Evolutionary conservation across 1,284 basidiomycete species (phyloP).

Genomic region (Phylloporus sp.): DNA sequence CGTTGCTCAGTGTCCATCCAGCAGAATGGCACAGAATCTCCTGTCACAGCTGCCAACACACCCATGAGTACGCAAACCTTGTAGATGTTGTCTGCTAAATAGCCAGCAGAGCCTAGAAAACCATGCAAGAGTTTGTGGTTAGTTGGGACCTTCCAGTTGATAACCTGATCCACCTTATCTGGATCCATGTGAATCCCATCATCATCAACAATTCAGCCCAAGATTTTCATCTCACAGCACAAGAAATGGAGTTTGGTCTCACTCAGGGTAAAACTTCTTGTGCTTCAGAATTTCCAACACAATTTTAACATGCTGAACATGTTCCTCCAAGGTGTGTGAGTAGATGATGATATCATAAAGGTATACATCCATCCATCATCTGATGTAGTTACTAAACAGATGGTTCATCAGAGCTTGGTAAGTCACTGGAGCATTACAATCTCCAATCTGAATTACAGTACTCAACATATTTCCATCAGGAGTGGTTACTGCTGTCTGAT

Average conservation of each 20-base stretch:
- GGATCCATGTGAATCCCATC: neutral
- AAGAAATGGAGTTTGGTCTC: neutral
- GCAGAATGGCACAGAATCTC: neutral
- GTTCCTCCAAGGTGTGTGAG: neutral
- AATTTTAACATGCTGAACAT: neutral
- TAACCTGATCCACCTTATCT: neutral
- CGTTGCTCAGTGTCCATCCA: neutral
- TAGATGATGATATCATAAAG: neutral
- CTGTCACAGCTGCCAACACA: neutral
- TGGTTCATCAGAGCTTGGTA: constrained; percentile 38
- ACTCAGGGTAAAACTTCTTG: neutral
- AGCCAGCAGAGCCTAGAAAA: neutral
- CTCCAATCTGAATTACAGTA: constrained; percentile 36
- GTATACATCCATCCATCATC: constrained; percentile 21
- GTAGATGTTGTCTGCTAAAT: neutral
- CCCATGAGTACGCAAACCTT: neutral
- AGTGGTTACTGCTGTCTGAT: constrained; percentile 23
- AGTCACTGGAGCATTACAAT: constrained; percentile 34
- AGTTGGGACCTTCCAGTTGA: neutral
- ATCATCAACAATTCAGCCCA: neutral
- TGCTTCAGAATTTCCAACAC: neutral
- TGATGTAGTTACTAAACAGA: constrained; percentile 31
- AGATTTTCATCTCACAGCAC: neutral
- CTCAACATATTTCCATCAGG: constrained; percentile 43
- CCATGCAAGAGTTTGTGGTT: neutral